Base-by-base conservation (phyloP, 306 rosid genomes). In the Cicer arietinum region DNA sequence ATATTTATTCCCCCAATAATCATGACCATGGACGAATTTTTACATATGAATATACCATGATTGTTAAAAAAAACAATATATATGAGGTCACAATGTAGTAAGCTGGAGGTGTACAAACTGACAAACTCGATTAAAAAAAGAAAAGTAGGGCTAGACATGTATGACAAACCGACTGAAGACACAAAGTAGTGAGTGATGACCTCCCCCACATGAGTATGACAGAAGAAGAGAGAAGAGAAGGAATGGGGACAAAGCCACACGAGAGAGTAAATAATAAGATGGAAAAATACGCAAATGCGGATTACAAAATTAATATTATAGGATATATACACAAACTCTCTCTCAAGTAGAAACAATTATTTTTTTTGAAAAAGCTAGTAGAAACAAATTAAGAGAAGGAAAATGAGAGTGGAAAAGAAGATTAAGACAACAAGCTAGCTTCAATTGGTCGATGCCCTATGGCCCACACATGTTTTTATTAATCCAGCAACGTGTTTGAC, bases 51-150 rank as follows among this genome's bases (percentile, higher is more conserved):
- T 3, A 30, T 30, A 3, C 5, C 35, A 30, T 30, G 35, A 30
- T 30, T 25, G 3, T 2, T 0, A 25, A 25, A 25, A 2, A 2
- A 25, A 25, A 51, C 7, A 20, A 22, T 6, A 64, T 59, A 40
- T 41, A 81, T 91, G 97, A 91, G 61, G 91, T 91, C 94, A 89
- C 6, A 42, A 13, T 84, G 86, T 5, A 60, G 87, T 91, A 84
- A 93, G 97, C 78, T 74, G 83, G 91, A 89, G 86, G 94, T 89
- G 86, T 77, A 65, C 69, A 79, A 83, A 78, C 10, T 48, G 88
- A 86, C 86, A 90, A 92, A 82, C 35, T 14, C 16, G 41, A 79
- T 66, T 25, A 25, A 25, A 50, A 79, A 84, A 82, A 75, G 46
- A 79, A 84, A 82, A 75, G 46, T 46, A 60, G 43, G 54, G 30